Evolutionary conservation across 768 basidiomycete genomes (phyloP).

Genomic region (Boletus bicolor): DNA sequence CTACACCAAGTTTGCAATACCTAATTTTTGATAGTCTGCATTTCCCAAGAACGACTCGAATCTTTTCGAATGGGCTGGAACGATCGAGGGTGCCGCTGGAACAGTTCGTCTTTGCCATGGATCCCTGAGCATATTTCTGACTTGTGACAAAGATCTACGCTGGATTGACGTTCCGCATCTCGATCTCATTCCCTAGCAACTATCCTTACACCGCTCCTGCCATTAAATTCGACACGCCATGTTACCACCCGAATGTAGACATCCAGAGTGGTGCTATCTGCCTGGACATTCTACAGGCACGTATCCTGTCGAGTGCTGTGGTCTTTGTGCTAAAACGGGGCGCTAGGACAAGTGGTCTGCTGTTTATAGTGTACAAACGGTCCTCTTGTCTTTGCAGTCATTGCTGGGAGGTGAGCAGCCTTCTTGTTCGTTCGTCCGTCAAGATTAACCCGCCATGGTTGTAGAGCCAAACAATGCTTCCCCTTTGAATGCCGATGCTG

Average conservation of each 20-base stretch:
- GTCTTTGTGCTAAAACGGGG: slow-evolving; percentile 5
- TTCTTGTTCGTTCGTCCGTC: background rate
- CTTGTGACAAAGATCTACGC: slow-evolving; percentile 59
- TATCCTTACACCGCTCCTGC: slow-evolving; percentile 85
- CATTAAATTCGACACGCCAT: slow-evolving; percentile 86
- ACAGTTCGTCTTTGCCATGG: slow-evolving; percentile 41
- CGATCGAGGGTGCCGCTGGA: slow-evolving; percentile 76
- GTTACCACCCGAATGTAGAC: slow-evolving; percentile 91
- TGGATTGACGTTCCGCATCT: slow-evolving; percentile 77
- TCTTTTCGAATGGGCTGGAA: slow-evolving; percentile 87
- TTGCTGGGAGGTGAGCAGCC: slow-evolving; percentile 72
- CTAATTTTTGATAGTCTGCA: slow-evolving; percentile 58
- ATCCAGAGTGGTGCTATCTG: slow-evolving; percentile 74
- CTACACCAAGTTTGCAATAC: background rate
- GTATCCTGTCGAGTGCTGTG: slow-evolving; percentile 4
- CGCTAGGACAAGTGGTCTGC: slow-evolving; percentile 89
- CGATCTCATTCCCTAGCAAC: slow-evolving; percentile 80
- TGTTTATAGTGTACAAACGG: slow-evolving; percentile 88
- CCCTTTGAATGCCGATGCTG: slow-evolving; percentile 85
- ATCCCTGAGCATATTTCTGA: background rate
- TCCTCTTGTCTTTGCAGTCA: slow-evolving; percentile 83
- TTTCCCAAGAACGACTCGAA: slow-evolving; percentile 87
- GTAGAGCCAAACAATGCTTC: slow-evolving; percentile 92
- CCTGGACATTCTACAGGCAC: slow-evolving; percentile 82
- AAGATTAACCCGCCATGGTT: background rate